Evolutionary conservation across 2,329 filamentous ascomycete genomes (phyloP), one percentile per base, ranked within the genome.

Genomic region (Trichoderma aggressivum): DNA sequence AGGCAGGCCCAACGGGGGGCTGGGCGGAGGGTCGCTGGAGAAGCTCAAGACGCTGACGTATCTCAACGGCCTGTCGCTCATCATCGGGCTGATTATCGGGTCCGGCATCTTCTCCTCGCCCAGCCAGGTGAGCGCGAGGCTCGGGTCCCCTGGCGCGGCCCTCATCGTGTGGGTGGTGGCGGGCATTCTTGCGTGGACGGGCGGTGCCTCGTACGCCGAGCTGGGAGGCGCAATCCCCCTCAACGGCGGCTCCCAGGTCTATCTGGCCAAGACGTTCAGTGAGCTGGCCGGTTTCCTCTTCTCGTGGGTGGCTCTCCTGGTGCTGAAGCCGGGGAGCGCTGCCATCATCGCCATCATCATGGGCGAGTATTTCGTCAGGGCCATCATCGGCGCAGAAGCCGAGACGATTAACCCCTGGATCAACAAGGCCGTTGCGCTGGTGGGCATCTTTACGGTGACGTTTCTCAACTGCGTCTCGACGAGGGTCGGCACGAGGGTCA

Each of bases 281-380:
- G 96, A 99, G 82, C 85, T 97, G 77, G 89, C 90, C 1, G 96
- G 96, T 0, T 99, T 99, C 78, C 84, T 98, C 39, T 99, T 98
- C 81, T 97, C 94, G 2, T 99, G 96, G 96, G 94, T 93, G 65
- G 94, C 96, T 0, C 94, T 98, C 18, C 88, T 96, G 72, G 96
- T 99, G 14, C 85, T 99, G 73, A 98, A 98, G 82, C 96, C 96
- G 0, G 96, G 96, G 3, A 92, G 93, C 50, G 91, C 94, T 11
- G 96, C 96, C 73, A 99, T 99, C 78, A 94, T 99, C 74, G 88
- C 95, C 74, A 98, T 99, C 75, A 98, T 99, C 77, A 98, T 98
- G 85, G 96, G 96, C 56, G 96, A 99, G 82, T 99, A 99, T 79
- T 84, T 97, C n/a, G 93, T 98, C 67, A 88, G 94, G 60, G 94